Base-by-base conservation (phyloP, 345 rosid genomes). In the Fremontodendron californicum region DNA sequence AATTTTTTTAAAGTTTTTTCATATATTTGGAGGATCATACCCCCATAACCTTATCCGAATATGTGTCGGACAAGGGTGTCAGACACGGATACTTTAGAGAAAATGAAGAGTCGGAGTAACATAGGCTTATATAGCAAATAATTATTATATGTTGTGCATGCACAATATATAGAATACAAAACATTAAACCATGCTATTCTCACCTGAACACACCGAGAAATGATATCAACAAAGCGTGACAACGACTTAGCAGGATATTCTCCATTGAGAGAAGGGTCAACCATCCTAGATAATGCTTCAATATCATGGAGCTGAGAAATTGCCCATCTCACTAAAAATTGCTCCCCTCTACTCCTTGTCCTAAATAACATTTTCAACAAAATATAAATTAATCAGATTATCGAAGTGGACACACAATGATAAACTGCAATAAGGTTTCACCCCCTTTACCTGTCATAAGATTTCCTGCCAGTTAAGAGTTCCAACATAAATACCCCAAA, bases 401-500 rank as follows among this genome's bases (percentile, higher is more conserved):
- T 13, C 1, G 33, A 46, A 74, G 35, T 39, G 27, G 51, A 48
- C 21, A 80, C 8, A 25, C 23, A 15, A 23, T 70, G 12, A 43
- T 66, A 51, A 45, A 71, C 49, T 12, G 31, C 10, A 55, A 16
- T 35, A 31, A 67, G 33, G 27, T 68, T 67, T 68, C 69, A 45
- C n/a, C n/a, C n/a, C n/a, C n/a, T 19, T 79, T 84, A 95, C 99
- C 87, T 90, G 82, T 95, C 99, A 77, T 89, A 45, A 75, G 97
- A 90, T 83, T 87, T 90, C 61, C 98, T 87, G 76, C 97, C 99
- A 0, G 98, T 95, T 85, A 95, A 86, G 81, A 95, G 94, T 82
- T 95, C 99, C 57, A 95, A 73, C 99, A 95, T 95, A 68, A 93
- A 97, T 60, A 92, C 98, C 12, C 99, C 99, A 84, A 95, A 95